Base-by-base conservation (phyloP, 2,329 filamentous ascomycete species). In the Bipolaris victoriae region DNA sequence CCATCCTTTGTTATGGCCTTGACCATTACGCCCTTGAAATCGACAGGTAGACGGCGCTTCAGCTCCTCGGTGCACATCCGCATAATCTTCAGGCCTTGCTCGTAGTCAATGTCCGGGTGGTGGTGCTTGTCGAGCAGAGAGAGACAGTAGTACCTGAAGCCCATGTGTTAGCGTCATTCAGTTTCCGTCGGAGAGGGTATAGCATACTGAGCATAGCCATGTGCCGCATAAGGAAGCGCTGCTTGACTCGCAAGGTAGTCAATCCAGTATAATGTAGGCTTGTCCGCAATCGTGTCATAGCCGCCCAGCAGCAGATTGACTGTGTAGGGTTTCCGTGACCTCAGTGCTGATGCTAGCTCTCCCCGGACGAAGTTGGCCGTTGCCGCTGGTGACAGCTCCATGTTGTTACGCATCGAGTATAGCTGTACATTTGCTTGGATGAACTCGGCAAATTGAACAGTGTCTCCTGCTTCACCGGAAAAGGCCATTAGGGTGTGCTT, bases 91-190 rank as follows among this genome's bases (percentile, higher is more conserved):
- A 97, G 86, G 55, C 95, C 95, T 78, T 96, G 86, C 62, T 90
- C 92, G 52, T 95, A 88, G 60, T 85, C 86, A 78, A 99, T 98
- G 74, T 97, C 90, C 46, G 95, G 94, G 74, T 97, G 91, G 78
- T 99, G 95, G 78, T 99, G 95, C 83, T 99, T 99, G 82, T 99
- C 95, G 49, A 99, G 87, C 68, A 97, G 96, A 6, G 92, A 96
- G 60, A 99, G 85, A 78, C 95, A 99, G 84, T 99, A 99, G 84
- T 98, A 98, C 80, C 88, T 92, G 45, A 29, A 49, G 37, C 20
- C 18, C 13, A 15, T 26, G 5, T 39, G 39, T 62, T 45, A 63
- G 58, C 52, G 29, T 24, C 26, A 35, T 41, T 40, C 18, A 22
- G 15, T 49, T 40, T 7, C 20, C 49, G 39, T 29, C n/a, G 5